A percentile compares a stretch with the other conserved stretches of the same genome.
phyloP scores from a whole-genome alignment of 1,284 basidiomycete genomes.

The Leccinum fuscescens region DNA sequence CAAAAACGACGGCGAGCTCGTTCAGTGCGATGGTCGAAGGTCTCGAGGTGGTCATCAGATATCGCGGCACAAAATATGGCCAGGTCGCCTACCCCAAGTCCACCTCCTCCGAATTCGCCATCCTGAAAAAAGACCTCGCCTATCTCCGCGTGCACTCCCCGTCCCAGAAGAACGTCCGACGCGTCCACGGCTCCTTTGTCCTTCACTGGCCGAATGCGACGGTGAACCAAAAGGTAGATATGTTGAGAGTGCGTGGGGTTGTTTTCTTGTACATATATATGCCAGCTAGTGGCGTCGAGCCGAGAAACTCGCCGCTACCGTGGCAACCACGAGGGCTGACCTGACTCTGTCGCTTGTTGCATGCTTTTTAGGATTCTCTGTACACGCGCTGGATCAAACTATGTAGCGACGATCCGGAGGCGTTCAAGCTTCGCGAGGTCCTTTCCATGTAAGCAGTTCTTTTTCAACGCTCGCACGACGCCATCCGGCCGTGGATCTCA shows the following conservation, averaged over 20 bases:
- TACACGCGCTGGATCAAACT: constrained; percentile 26
- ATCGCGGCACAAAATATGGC: constrained; percentile 18
- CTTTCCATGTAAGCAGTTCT: constrained; percentile 27
- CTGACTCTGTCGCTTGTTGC: not conserved
- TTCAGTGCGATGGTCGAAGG: constrained; percentile 21
- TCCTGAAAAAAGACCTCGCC: constrained; percentile 28
- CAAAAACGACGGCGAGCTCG: constrained; percentile 3
- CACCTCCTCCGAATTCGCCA: constrained; percentile 24
- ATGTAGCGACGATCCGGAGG: constrained; percentile 25
- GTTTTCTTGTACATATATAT: constrained; percentile 3
- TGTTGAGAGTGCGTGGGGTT: not conserved
- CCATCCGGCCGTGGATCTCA: constrained; percentile 8
- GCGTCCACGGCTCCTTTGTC: constrained; percentile 20
- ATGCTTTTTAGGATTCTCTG: constrained; percentile 19
- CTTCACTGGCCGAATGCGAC: constrained; percentile 24
- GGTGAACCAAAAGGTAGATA: constrained; percentile 1
- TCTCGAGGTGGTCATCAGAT: constrained; percentile 25
- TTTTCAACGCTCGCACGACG: not conserved
- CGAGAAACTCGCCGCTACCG: not conserved
- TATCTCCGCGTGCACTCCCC: constrained; percentile 28
- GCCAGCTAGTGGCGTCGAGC: not conserved
- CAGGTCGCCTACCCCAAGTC: constrained; percentile 14
- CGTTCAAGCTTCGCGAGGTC: constrained; percentile 21
- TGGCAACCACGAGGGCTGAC: not conserved
- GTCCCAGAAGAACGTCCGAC: constrained; percentile 26